Evolutionary conservation across 306 rosid genomes (phyloP).

Genomic region (apple (Malus domestica)): ASM211411v1 NC_041793.1:42768501-42769000

Average conservation of each 20-base stretch:
- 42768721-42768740: constrained; percentile 61
- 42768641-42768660: background rate
- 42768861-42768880: constrained; percentile 68
- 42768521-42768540: background rate
- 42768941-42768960: constrained; percentile 91
- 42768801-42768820: constrained; percentile 85
- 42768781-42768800: constrained; percentile 71
- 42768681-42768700: constrained; percentile 38
- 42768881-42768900: constrained; percentile 86
- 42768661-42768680: constrained; percentile 9
- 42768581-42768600: background rate
- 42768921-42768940: constrained; percentile 69
- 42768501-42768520: background rate
- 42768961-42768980: constrained; percentile 73
- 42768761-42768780: constrained; percentile 69
- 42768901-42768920: constrained; percentile 86
- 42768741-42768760: constrained; percentile 58
- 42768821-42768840: constrained; percentile 37
- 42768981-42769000: constrained; percentile 94
- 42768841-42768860: constrained; percentile 58
- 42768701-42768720: constrained; percentile 62
- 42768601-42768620: background rate
- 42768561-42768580: background rate
- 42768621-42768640: background rate
- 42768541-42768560: background rate